Base-by-base conservation (phyloP, 2,329 filamentous ascomycete genomes). In the Penicillium hesseltinei region DNA sequence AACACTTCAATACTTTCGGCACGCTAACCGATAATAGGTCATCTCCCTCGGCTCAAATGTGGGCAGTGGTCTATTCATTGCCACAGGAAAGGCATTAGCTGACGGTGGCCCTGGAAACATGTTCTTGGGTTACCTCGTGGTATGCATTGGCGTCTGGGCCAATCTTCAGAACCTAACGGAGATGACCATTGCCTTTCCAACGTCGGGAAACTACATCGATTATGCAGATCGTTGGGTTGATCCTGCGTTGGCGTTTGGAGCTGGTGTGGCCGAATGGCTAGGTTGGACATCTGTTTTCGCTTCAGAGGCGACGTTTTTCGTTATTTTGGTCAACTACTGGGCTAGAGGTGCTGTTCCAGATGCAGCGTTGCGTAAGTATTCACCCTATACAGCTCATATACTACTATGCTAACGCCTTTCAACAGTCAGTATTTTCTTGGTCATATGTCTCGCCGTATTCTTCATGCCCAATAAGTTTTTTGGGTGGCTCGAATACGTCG, bases 221-320 rank as follows among this genome's bases (percentile, higher is more conserved):
- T 75, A 71, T 56, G 73, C 72, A n/a, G 71, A 75, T 51, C 69
- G 73, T n/a, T 75, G 67, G 61, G 70, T 74, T 40, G 73, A 75
- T 59, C 71, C 72, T 15, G 71, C 75, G 7, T 60, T 77, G 36
- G 73, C 73, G 8, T 76, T 76, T 51, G 73, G 69, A 2, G 72
- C 73, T 38, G 75, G 74, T 1, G 57, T 66, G 40, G 54, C 64
- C 2, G 59, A 59, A 51, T 66, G 61, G 60, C 25, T 66, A 9
- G 67, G 66, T 52, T 46, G 44, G 29, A 46, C 44, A 13, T 33
- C 44, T 33, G 55, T 67, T 13, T 44, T 69, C 49, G 65, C 50
- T 35, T 49, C 62, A 15, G 66, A 69, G 52, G 64, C 66, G 2
- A 49, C 43, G 4, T 69, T 67, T 45, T 69, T 69, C 46, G 52